Evolutionary conservation across 1,284 basidiomycete genomes (phyloP).

Genomic region (Apiotrichum siamense): DNA sequence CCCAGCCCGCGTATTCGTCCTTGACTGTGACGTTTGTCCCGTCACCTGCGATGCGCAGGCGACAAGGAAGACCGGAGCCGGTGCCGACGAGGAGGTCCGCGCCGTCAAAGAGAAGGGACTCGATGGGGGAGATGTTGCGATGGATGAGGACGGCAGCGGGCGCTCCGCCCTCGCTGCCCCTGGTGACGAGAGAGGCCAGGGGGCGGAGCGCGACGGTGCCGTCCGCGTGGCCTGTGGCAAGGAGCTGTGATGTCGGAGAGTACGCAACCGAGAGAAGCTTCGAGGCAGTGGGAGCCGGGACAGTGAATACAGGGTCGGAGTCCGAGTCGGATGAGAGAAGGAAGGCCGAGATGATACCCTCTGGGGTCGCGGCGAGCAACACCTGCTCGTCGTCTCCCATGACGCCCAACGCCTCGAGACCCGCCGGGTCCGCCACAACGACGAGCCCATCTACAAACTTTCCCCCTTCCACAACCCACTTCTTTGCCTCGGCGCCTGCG

Average conservation of each 20-base stretch:
- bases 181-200: conserved; percentile 40
- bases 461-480: conserved; percentile 34
- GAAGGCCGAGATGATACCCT: conserved; percentile 51
- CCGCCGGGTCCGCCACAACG: conserved; percentile 29
- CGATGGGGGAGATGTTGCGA: conserved; percentile 56
- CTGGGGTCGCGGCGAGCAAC: conserved; percentile 54
- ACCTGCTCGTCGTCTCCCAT: conserved; percentile 33
- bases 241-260: conserved; percentile 45
- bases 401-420: conserved; percentile 16
- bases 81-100: conserved; percentile 38
- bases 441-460: conserved; percentile 27
- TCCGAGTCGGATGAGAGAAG: conserved; percentile 53
- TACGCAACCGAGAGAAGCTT: conserved; percentile 56
- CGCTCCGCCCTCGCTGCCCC: conserved; percentile 25
- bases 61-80: conserved; percentile 39
- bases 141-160: conserved; percentile 47
- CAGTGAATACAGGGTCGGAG: conserved; percentile 32
- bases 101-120: conserved; percentile 50
- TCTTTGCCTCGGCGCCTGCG: conserved; percentile 52
- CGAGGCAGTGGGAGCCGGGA: conserved; percentile 24
- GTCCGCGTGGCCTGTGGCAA: conserved; percentile 60
- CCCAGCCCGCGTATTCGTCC: conserved; percentile 46
- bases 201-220: conserved; percentile 60
- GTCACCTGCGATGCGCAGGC: conserved; percentile 17
- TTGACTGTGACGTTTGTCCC: conserved; percentile 9